A percentile compares a stretch with the other conserved stretches of the same genome.
phyloP scores from a whole-genome alignment of 2,329 filamentous ascomycete genomes.

The Aspergillus caelatus region DNA sequence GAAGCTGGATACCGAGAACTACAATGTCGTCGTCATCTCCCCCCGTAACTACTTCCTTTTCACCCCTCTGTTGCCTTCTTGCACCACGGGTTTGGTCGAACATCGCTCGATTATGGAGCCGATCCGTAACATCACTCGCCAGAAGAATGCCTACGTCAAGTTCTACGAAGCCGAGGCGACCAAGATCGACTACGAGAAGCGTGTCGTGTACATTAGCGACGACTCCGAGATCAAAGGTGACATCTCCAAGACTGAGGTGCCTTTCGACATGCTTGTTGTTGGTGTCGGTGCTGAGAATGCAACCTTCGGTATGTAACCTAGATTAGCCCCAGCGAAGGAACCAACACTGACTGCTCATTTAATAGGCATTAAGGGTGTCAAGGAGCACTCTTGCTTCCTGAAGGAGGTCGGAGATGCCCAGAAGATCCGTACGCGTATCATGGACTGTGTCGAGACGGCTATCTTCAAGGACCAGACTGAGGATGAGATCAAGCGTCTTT shows the following conservation, averaged over 20 bases:
- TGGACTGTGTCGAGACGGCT: slow-evolving; percentile 98
- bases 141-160: slow-evolving; percentile 90
- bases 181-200: slow-evolving; percentile 90
- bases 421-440: slow-evolving; percentile 95
- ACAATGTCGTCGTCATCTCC: slow-evolving; percentile 97
- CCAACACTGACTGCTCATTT: slow-evolving; percentile 12
- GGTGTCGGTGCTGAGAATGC: slow-evolving; percentile 98
- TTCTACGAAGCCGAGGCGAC: slow-evolving; percentile 98
- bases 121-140: slow-evolving; percentile 89
- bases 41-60: slow-evolving; percentile 99
- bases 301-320: slow-evolving; percentile 72
- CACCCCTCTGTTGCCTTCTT: slow-evolving; percentile 94
- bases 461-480: slow-evolving; percentile 93
- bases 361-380: slow-evolving; percentile 81
- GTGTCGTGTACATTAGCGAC: slow-evolving; percentile 85
- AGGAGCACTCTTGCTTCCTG: slow-evolving; percentile 94
- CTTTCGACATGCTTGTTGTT: slow-evolving; percentile 97
- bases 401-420: slow-evolving; percentile 98
- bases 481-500: slow-evolving; percentile 87
- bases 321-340: neutral
- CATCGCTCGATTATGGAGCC: slow-evolving; percentile 99
- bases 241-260: slow-evolving; percentile 79
- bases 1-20: slow-evolving; percentile 98
- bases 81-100: slow-evolving; percentile 95
- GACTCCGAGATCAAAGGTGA: slow-evolving; percentile 90